A percentile compares a stretch with the other conserved stretches of the same genome.
phyloP scores from a whole-genome alignment of 148 eudicot species.

The Salicornia ramosissima region DNA sequence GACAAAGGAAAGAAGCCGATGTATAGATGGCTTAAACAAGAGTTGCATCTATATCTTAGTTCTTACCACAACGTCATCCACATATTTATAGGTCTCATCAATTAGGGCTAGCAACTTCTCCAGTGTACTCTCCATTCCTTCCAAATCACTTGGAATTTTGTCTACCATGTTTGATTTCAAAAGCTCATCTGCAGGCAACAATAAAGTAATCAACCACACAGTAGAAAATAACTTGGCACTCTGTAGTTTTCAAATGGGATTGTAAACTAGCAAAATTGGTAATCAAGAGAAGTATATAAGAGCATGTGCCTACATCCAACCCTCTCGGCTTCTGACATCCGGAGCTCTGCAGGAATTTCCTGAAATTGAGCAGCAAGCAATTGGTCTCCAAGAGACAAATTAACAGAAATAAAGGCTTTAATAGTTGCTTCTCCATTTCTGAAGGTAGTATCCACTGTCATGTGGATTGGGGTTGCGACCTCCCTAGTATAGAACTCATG shows the following conservation, averaged over 20 bases:
- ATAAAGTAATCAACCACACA: slow-evolving; percentile 10
- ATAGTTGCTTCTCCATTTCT: slow-evolving; percentile 65
- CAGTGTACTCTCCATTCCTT: slow-evolving; percentile 90
- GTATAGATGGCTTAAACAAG: not conserved
- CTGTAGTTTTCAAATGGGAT: not conserved
- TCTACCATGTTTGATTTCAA: slow-evolving; percentile 78
- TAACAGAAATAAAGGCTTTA: slow-evolving; percentile 71
- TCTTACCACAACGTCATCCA: slow-evolving; percentile 96
- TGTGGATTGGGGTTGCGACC: slow-evolving; percentile 71
- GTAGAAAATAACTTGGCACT: not conserved
- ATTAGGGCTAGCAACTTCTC: slow-evolving; percentile 65
- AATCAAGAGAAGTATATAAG: not conserved
- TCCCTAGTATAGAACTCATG: slow-evolving; percentile 91
- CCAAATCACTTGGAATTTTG: slow-evolving; percentile 88
- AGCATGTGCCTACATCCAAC: slow-evolving; percentile 75
- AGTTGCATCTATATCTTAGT: not conserved
- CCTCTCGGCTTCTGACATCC: slow-evolving; percentile 89
- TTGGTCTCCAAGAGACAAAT: slow-evolving; percentile 82
- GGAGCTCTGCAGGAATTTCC: slow-evolving; percentile 79
- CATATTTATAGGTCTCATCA: slow-evolving; percentile 82
- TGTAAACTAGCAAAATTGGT: not conserved
- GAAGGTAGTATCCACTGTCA: slow-evolving; percentile 81
- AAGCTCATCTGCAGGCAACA: slow-evolving; percentile 60
- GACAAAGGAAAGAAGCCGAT: not conserved
- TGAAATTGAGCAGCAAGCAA: slow-evolving; percentile 92